Evolutionary conservation across 495 filamentous ascomycete genomes (phyloP).

Genomic region (Cryomyces minteri): DNA sequence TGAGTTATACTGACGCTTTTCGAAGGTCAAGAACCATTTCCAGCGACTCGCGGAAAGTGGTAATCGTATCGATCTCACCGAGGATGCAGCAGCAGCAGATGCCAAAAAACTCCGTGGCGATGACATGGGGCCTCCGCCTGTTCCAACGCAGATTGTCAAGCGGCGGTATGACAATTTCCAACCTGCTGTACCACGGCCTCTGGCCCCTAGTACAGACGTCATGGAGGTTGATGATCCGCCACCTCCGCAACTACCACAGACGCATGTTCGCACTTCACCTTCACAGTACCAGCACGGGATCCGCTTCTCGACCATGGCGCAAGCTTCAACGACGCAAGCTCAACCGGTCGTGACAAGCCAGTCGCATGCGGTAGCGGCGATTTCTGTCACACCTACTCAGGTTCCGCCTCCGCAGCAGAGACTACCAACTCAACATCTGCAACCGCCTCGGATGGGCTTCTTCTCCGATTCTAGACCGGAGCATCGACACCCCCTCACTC

Average conservation of each 20-base stretch:
- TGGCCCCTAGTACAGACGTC: constrained; percentile 40
- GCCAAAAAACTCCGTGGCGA: constrained; percentile 49
- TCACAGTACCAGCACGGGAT: constrained; percentile 5
- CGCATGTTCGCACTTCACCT: constrained; percentile 12
- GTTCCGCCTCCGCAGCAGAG: neutral
- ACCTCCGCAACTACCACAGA: constrained; percentile 1
- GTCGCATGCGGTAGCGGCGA: no score
- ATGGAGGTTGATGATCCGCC: constrained; percentile 32
- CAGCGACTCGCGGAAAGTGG: constrained; percentile 55
- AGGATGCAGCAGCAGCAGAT: constrained; percentile 48
- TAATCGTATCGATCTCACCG: constrained; percentile 42
- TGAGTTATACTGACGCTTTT: constrained; percentile 1
- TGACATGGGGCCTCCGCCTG: constrained; percentile 46
- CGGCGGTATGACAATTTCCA: constrained; percentile 37
- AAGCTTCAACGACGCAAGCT: constrained; percentile 8
- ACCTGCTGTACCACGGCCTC: constrained; percentile 35
- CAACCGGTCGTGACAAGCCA: no score
- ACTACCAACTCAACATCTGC: constrained; percentile 2
- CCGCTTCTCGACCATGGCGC: constrained; percentile 6
- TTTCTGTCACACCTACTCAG: no score
- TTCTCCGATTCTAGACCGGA: constrained; percentile 4
- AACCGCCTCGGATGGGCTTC: constrained; percentile 3
- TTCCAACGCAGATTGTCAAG: constrained; percentile 39
- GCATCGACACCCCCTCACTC: neutral
- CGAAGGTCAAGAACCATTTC: constrained; percentile 84